Evolutionary conservation across 257 asterid genomes (phyloP), one percentile per base, ranked within the genome.

Genomic region (Cruciata laevipes): DNA sequence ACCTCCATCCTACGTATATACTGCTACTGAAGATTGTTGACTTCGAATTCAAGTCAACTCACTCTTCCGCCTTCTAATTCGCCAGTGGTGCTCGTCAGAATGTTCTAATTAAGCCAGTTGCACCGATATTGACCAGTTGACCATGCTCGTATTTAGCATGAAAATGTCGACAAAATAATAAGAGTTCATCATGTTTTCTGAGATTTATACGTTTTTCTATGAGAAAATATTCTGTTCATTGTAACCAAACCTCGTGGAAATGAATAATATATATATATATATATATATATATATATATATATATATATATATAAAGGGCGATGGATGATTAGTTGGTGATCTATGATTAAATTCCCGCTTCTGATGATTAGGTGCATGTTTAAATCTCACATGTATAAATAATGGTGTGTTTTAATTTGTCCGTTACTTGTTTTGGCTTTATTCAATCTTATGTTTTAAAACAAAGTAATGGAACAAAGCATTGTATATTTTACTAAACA

Each of bases 191-290:
- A 52, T 52, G 24, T 52, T 4, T 53, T 12, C 4, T 20, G 20
- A 53, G 10, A 53, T 53, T 53, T 53, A 3, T 4, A 53, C 7
- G 60, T n/a, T 53, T 53, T 53, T 5, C 60, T 53, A 21, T 7
- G 60, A 53, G 27, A 53, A 53, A 53, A 53, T 53, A 53, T 53
- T 53, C 60, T 12, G 59, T 53, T 53, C 58, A 52, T 18, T 20
- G 58, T 52, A 21, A 53, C 25, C 17, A 9, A 40, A 40, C 13
- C 49, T 12, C 2, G 7, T 13, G 20, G 53, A 47, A 3, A 47
- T 16, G n/a, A n/a, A n/a, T n/a, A n/a, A n/a, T n/a, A n/a, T n/a
- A n/a, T n/a, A n/a, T n/a, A n/a, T n/a, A n/a, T n/a, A n/a, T n/a
- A n/a, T n/a, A n/a, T n/a, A n/a, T n/a, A n/a, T n/a, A n/a, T n/a